phyloP scores from a whole-genome alignment of 2,329 filamentous ascomycete species.

The Paraconiothyrium brasiliense region DNA sequence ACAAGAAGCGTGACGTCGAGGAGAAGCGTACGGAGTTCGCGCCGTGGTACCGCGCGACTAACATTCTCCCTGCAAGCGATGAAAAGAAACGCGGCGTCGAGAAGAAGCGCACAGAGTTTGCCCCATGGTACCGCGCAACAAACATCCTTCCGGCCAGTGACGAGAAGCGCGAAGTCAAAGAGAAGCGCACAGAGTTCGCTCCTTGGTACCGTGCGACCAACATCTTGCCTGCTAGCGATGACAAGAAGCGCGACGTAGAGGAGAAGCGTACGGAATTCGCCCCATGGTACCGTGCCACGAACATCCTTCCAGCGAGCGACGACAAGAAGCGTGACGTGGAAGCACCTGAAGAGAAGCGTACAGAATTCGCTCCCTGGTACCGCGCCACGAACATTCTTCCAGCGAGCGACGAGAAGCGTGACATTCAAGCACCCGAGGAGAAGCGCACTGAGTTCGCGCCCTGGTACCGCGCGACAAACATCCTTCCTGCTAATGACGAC shows the following conservation, averaged over 20 bases:
- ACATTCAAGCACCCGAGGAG: conserved; percentile 9
- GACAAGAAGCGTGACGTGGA: conserved; percentile 4
- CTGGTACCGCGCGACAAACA: conserved; percentile 15
- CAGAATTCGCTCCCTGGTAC: conserved; percentile 1
- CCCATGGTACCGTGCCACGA: conserved; percentile 8
- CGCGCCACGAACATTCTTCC: conserved; percentile 14
- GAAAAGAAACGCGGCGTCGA: conserved; percentile 1
- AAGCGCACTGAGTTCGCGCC: conserved; percentile 6
- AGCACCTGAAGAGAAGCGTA: conserved; percentile 7
- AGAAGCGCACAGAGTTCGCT: conserved; percentile 5
- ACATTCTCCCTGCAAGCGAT: conserved; percentile 4
- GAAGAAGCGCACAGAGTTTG: conserved; percentile 7
- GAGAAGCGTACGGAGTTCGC: conserved; percentile 9
- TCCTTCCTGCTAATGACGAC: conserved; percentile 7
- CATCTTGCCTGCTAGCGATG: conserved; percentile 8
- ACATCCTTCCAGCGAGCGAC: conserved; percentile 6
- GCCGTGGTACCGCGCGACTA: conserved; percentile 9
- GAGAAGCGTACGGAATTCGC: conserved; percentile 7
- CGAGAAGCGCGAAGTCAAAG: conserved; percentile 7
- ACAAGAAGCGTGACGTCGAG: conserved; percentile 6
- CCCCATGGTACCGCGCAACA: conserved; percentile 6
- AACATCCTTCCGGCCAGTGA: conserved; percentile 15
- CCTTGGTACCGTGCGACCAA: conserved; percentile 12
- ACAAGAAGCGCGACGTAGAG: conserved; percentile 5
- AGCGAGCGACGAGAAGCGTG: conserved; percentile 13